Conservation (phyloP, 2,329 filamentous ascomycete species). For the Paecilomyces niveus region DNA sequence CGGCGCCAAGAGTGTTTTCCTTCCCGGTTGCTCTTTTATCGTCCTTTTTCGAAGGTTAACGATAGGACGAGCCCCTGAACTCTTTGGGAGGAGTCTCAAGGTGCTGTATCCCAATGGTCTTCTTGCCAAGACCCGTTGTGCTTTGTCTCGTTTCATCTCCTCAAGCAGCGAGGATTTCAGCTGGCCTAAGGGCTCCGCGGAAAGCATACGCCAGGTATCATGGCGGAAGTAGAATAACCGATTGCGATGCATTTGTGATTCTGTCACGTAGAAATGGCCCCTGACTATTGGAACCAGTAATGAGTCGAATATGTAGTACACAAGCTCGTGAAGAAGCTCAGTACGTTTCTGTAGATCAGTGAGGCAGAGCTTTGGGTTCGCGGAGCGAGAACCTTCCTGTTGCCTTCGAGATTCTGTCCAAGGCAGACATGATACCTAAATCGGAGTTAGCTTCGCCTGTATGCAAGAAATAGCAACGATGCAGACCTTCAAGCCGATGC, state of each 20-base stretch:
- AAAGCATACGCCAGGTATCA: constrained; percentile 75
- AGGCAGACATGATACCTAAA: constrained; percentile 56
- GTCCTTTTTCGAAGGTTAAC: constrained; percentile 71
- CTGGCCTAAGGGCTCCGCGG: constrained; percentile 61
- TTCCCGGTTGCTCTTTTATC: constrained; percentile 37
- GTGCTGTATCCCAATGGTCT: constrained; percentile 68
- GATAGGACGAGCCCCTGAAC: constrained; percentile 68
- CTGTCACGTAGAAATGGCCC: constrained; percentile 89
- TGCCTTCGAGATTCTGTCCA: constrained; percentile 62
- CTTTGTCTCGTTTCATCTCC: constrained; percentile 57
- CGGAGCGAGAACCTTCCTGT: constrained; percentile 13
- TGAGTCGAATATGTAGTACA: constrained; percentile 93
- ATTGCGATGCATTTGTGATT: constrained; percentile 73
- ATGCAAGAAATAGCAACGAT: background rate
- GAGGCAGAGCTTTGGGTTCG: constrained; percentile 51
- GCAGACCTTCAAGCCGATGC: constrained; percentile 66
- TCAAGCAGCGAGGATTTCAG: constrained; percentile 72
- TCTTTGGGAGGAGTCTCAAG: constrained; percentile 77
- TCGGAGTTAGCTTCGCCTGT: constrained; percentile 1
- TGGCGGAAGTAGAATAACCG: constrained; percentile 90
- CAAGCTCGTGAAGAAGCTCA: constrained; percentile 74
- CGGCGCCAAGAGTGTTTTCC: constrained; percentile 43
- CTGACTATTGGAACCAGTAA: constrained; percentile 79
- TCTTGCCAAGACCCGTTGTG: constrained; percentile 51
- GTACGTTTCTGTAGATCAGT: constrained; percentile 68